Evolutionary conservation across 768 basidiomycete genomes (phyloP), one percentile per base, ranked within the genome.

Genomic region (Rhodotorula babjevae): DNA sequence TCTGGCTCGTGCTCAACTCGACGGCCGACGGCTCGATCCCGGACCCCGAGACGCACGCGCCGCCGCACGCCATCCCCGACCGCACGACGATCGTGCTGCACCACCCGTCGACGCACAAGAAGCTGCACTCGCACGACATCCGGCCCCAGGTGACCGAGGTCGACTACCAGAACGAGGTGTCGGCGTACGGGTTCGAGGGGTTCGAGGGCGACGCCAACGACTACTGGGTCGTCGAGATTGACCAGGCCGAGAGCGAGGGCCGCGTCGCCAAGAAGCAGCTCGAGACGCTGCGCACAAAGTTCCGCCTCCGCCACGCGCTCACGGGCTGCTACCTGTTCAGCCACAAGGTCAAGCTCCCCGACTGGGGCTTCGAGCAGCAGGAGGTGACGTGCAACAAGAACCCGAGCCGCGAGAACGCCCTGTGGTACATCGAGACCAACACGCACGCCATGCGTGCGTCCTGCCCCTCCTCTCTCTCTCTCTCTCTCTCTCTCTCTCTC

Each of bases 341-440:
- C 33, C 96, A 99, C 83, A 96, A 96, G 81, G 90, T 97, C 78
- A 98, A 98, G 82, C 83, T 99, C 2, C 96, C 96, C 0, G 91
- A 96, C 10, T 99, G 96, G 96, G 96, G 87, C 0, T 99, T 85
- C 77, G 96, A 97, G 79, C 96, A 99, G 81, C 96, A 99, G 80
- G 96, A 99, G 79, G 96, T 99, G 63, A 98, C 96, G 0, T 99
- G 96, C 82, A 99, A 99, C 82, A 98, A 93, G 85, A 95, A 98
- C 77, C 94, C 96, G 21, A 89, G 89, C 36, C 85, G 83, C 80
- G 86, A 85, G 4, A 98, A 98, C 81, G 93, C 93, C 44, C 79
- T 98, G 71, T 98, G 96, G 96, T 92, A 86, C 77, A 83, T 97
- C 55, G 96, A 99, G 84, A 96, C 93, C 3, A 86, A 90, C 61